Conservation (phyloP, 2,329 filamentous ascomycete species). For the Colletotrichum endophyticum region DNA sequence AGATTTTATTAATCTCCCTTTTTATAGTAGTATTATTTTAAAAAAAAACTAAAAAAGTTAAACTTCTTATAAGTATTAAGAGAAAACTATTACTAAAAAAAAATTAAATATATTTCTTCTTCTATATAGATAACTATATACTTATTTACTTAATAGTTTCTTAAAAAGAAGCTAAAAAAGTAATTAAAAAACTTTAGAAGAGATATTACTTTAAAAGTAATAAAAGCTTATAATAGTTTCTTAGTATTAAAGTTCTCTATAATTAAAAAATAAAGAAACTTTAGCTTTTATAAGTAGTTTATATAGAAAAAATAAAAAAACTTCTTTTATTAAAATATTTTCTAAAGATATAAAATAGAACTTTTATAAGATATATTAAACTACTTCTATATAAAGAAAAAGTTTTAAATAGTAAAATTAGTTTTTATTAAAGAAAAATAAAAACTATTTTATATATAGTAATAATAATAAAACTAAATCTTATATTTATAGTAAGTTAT, state of each 20-base stretch:
- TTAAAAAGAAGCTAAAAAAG: background rate
- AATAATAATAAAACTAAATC: background rate
- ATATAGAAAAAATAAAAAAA: background rate
- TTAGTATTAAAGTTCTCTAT: background rate
- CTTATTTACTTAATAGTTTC: rapidly evolving
- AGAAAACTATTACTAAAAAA: background rate
- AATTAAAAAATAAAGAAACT: background rate
- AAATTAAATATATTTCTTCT: background rate
- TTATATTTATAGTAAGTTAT: background rate
- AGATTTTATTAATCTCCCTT: background rate
- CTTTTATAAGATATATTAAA: background rate
- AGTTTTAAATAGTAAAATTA: background rate
- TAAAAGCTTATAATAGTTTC: background rate
- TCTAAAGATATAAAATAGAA: background rate
- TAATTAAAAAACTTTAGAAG: background rate
- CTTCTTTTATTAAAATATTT: background rate
- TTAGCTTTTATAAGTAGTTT: background rate
- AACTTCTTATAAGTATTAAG: background rate
- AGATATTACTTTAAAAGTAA: background rate
- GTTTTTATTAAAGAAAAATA: background rate
- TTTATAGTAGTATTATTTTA: background rate
- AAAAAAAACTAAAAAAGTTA: background rate
- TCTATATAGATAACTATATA: background rate
- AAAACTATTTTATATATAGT: background rate
- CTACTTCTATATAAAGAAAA: background rate